Evolutionary conservation across 2,329 filamentous ascomycete species (phyloP), one percentile per base, ranked within the genome.

Genomic region (Aspergillus flavus): DNA sequence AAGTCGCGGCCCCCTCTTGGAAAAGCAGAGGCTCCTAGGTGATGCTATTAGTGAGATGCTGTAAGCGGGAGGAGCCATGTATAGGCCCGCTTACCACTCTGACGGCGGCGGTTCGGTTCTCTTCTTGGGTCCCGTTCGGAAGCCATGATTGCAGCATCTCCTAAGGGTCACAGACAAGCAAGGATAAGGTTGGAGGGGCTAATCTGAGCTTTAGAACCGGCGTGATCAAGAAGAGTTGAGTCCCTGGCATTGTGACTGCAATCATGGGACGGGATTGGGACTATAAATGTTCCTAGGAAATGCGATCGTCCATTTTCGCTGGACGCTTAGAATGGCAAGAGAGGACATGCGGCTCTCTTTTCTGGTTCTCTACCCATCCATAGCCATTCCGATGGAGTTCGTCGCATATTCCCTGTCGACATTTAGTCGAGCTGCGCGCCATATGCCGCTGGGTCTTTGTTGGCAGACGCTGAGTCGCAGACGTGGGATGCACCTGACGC

Each of bases 401-500:
- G 19, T 26, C 4, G 32, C 16, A 9, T 21, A 39, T 26, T 34
- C 32, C 52, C 52, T 36, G 52, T 39, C 52, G 52, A 23, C n/a
- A 39, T 55, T 19, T 2, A 39, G 14, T 19, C n/a, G 21, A 39
- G 30, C 52, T 39, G 52, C 32, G 26, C 34, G 52, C 32, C n/a
- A 55, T 55, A 26, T 21, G 36, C n/a, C n/a, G 52, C 12, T 28
- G 21, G 7, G 52, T 26, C 36, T 54, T 60, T 55, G 58, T 60
- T 60, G 58, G 48, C 50, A 52, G 10, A 54, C 34, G 50, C 34
- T 43, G 50, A 60, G 48, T 55, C 58, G 58, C 34, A 55, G 58
- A 34, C 32, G 23, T n/a, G 32, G 36, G 16, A 30, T 28, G 58
- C 58, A 55, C 34, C 50, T 60, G 58, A 60, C 36, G 30, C 28